Evolutionary conservation across 2,329 filamentous ascomycete species (phyloP).

Genomic region (Fragosphaeria purpurea): DNA sequence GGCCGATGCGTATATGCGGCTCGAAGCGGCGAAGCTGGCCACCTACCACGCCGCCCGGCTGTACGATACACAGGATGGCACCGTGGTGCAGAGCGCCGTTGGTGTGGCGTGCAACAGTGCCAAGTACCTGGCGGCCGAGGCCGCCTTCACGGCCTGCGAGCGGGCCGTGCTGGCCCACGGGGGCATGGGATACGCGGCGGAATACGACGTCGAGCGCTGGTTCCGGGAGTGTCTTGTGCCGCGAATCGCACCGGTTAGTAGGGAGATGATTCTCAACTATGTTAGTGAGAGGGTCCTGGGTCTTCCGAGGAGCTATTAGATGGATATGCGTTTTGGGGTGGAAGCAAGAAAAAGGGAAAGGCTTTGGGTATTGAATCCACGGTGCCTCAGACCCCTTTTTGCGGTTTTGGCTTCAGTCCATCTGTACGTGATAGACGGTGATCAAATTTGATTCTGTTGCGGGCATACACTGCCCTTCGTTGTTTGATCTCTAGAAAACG

Average conservation of each 20-base stretch:
- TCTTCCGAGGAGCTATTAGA: constrained; percentile 57
- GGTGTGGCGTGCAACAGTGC: constrained; percentile 59
- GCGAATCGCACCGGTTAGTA: constrained; percentile 52
- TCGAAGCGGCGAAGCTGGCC: constrained; percentile 55
- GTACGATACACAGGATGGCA: constrained; percentile 36
- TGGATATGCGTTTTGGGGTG: no score
- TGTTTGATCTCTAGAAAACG: no score
- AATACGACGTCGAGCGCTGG: constrained; percentile 57
- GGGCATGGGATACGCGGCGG: constrained; percentile 55
- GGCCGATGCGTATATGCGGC: constrained; percentile 53
- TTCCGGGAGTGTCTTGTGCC: constrained; percentile 56
- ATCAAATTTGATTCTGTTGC: no score
- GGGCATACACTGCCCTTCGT: no score
- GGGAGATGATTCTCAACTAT: constrained; percentile 71
- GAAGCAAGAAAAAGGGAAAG: no score
- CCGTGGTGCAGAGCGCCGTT: constrained; percentile 35
- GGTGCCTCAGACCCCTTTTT: no score
- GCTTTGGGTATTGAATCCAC: no score
- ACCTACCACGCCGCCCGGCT: constrained; percentile 56
- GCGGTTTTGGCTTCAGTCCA: no score
- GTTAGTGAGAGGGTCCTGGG: constrained; percentile 58
- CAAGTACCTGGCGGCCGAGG: constrained; percentile 60
- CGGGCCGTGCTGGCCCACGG: constrained; percentile 48
- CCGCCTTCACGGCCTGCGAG: constrained; percentile 53
- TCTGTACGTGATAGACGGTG: no score